Percentiles rank a stretch among this genome's conserved stretches.
Conservation (phyloP, 257 asterid species). For the Ehretia macrophylla region DNA sequence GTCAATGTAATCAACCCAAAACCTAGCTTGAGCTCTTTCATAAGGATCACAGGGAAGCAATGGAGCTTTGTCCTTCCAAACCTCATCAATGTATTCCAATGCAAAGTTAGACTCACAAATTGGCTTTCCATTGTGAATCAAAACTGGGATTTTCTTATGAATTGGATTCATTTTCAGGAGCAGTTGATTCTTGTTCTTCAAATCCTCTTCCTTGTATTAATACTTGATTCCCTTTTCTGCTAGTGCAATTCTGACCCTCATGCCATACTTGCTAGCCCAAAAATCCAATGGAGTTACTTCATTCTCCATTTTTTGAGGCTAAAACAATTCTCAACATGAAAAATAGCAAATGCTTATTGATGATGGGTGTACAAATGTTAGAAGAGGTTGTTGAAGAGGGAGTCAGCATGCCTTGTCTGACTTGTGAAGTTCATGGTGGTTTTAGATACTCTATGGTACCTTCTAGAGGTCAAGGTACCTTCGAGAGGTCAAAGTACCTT, state of each 20-base stretch:
- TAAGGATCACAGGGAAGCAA: slow-evolving; percentile 21
- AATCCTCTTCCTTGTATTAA: slow-evolving; percentile 22
- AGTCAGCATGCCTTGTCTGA: too few species aligned
- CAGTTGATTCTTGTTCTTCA: slow-evolving; percentile 16
- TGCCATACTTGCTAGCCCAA: slow-evolving; percentile 20
- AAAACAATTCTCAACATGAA: too few species aligned
- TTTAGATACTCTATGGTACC: too few species aligned
- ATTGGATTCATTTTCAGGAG: slow-evolving; percentile 26
- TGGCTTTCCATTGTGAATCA: slow-evolving; percentile 33
- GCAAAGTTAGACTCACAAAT: slow-evolving; percentile 17
- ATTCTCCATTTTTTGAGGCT: slow-evolving; percentile 20
- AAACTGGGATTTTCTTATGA: slow-evolving; percentile 26
- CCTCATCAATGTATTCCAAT: slow-evolving; percentile 24
- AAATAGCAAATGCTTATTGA: too few species aligned
- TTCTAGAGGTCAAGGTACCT: too few species aligned
- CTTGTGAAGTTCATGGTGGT: too few species aligned
- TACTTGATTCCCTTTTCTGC: slow-evolving; percentile 20
- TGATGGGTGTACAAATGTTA: too few species aligned
- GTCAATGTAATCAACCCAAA: slow-evolving; percentile 12
- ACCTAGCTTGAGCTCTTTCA: slow-evolving; percentile 12
- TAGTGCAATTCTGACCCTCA: slow-evolving; percentile 25
- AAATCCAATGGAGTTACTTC: slow-evolving; percentile 17
- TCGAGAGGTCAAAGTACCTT: too few species aligned
- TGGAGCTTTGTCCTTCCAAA: slow-evolving; percentile 17
- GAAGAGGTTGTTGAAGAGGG: too few species aligned